Conservation (phyloP, 257 asterid species). For the Solanum rostratum region DNA sequence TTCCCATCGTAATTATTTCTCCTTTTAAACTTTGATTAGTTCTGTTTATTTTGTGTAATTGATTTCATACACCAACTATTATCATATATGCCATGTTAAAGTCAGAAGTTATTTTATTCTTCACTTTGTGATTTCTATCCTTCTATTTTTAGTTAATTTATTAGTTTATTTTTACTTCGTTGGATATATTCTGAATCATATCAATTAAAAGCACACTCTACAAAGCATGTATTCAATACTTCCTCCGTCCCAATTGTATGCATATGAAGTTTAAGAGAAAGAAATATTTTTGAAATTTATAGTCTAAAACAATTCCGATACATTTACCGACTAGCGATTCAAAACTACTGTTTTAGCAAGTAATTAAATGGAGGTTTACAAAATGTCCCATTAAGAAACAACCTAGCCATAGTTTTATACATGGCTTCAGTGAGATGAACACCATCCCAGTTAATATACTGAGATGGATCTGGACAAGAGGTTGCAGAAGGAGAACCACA, state of each 20-base stretch:
- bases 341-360: conserved; percentile 18
- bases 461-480: conserved; percentile 46
- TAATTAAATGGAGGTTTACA: conserved; percentile 39
- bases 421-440: conserved; percentile 87
- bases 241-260: neutral
- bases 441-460: conserved; percentile 85
- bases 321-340: neutral
- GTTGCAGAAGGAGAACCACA: conserved; percentile 55
- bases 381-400: conserved; percentile 34
- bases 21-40: too few relatives aligned
- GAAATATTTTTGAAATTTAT: neutral
- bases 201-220: neutral
- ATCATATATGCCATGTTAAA: neutral
- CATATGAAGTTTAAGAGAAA: neutral
- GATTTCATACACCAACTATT: neutral
- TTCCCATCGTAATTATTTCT: too few relatives aligned
- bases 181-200: neutral
- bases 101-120: neutral
- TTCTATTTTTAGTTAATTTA: too few relatives aligned
- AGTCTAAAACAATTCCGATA: neutral
- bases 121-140: neutral
- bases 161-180: too few relatives aligned
- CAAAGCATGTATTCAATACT: neutral
- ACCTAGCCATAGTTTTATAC: conserved; percentile 45
- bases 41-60: neutral